Evolutionary conservation across 257 asterid species (phyloP).

Genomic region (Solanum virginianum): DNA sequence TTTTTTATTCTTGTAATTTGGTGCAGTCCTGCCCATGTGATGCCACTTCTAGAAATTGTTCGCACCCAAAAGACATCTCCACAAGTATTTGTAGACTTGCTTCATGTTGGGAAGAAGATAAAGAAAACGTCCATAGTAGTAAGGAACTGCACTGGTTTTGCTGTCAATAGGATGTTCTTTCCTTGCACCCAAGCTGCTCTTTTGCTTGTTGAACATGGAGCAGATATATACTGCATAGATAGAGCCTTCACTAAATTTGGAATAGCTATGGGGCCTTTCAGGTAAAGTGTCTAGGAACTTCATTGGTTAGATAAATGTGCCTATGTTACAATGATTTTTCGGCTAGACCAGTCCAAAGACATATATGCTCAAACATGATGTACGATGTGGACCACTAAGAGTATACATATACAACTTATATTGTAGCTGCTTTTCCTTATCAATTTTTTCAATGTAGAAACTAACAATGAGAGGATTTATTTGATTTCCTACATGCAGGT

Average conservation of each 20-base stretch:
- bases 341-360: not conserved
- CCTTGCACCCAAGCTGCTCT: conserved; percentile 91
- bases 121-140: conserved; percentile 94
- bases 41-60: conserved; percentile 94
- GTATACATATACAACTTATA: not conserved
- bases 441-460: not conserved
- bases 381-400: not conserved
- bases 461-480: not conserved
- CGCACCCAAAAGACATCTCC: conserved; percentile 85
- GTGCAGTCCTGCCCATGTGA: conserved; percentile 94
- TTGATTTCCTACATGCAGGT: conserved; percentile 20
- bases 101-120: conserved; percentile 83
- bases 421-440: not conserved
- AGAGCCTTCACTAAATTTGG: conserved; percentile 73
- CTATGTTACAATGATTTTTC: not conserved
- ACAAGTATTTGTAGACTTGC: conserved; percentile 69
- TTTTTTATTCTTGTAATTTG: not conserved
- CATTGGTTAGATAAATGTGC: not conserved
- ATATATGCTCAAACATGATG: not conserved
- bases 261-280: conserved; percentile 98
- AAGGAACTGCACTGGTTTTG: conserved; percentile 96
- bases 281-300: conserved; percentile 21
- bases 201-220: conserved; percentile 75
- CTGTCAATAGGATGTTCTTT: conserved; percentile 90
- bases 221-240: conserved; percentile 73